These are phyloP conservation scores for Trichomonascaceae sp. DNA, from an alignment of 1,139 yeast species.

Conservation along the genomic window DNA sequence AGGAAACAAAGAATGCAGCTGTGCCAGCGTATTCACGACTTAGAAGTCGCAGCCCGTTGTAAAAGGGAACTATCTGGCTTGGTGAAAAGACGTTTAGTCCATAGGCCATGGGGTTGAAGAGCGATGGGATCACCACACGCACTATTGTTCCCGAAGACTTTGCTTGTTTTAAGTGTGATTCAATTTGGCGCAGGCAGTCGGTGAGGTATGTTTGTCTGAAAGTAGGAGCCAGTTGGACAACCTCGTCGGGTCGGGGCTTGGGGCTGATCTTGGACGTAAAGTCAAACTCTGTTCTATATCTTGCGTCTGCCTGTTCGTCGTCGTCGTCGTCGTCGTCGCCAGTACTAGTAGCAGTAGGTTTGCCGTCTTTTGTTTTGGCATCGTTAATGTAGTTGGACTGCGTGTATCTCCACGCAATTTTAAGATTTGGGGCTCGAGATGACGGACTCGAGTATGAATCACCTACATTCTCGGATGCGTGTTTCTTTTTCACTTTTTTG, in stretches of 20 bases:
- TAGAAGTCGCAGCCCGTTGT: constrained; percentile 47
- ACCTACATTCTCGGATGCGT: constrained; percentile 15
- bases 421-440: constrained; percentile 38
- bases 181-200: constrained; percentile 6
- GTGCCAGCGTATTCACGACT: constrained; percentile 35
- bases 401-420: constrained; percentile 42
- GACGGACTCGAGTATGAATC: constrained; percentile 3
- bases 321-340: constrained; percentile 7
- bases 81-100: constrained; percentile 40
- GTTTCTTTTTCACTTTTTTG: constrained; percentile 57
- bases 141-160: constrained; percentile 28
- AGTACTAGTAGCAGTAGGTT: constrained; percentile 2
- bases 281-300: constrained; percentile 29
- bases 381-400: constrained; percentile 6
- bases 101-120: constrained; percentile 70
- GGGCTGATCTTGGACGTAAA: constrained; percentile 59
- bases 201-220: constrained; percentile 5
- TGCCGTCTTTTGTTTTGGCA: constrained; percentile 2
- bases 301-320: not conserved
- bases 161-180: constrained; percentile 5
- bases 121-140: constrained; percentile 59
- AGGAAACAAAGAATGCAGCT: constrained; percentile 39
- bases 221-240: constrained; percentile 18
- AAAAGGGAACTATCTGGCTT: constrained; percentile 42
- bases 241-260: constrained; percentile 48